Base-by-base conservation (phyloP, 208 protist species). In the Kentomonas sorsogonicus region DNA sequence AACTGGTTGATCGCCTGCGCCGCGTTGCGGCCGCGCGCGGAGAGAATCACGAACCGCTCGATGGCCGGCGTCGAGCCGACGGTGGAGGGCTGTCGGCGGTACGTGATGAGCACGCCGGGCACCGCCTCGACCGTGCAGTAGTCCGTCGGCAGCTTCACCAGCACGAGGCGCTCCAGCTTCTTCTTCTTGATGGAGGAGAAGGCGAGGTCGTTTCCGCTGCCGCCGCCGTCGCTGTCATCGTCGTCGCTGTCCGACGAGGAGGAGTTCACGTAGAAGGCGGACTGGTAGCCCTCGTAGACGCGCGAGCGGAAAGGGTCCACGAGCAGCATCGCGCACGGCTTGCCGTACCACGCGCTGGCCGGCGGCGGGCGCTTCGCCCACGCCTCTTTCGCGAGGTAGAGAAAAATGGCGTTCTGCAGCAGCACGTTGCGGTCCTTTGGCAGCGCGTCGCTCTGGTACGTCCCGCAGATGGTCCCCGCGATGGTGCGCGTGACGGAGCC, bases 361-460 rank as follows among this genome's bases (percentile, higher is more conserved):
- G 67, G 61, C 7, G 78, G 22, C 11, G 76, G 63, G 3, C 56
- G 64, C 29, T 47, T 48, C n/a, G 56, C 25, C 70, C 73, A 79
- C 56, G 72, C 69, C n/a, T 53, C 51, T 46, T 69, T 18, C 18
- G 36, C 51, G 3, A 91, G 53, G 71, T 85, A 87, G 46, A 80
- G 63, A 29, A 91, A 65, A 15, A 90, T 64, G 16, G 79, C 76
- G 50, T 91, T 91, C 48, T 87, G 74, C 48, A 87, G 56, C 18
- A 91, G 51, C 27, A 66, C 72, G 56, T 85, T 83, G 46, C 77
- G 63, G 53, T 72, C 61, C 3, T 36, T 68, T 20, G 77, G n/a
- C 13, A 69, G 41, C 23, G 45, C 46, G 52, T 66, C 61, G 15
- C 44, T 27, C 7, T 46, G 41, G 45, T 68, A 78, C 18, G 36